phyloP scores from a whole-genome alignment of 805 yeast species.

The Peterozyma xylosa region DNA sequence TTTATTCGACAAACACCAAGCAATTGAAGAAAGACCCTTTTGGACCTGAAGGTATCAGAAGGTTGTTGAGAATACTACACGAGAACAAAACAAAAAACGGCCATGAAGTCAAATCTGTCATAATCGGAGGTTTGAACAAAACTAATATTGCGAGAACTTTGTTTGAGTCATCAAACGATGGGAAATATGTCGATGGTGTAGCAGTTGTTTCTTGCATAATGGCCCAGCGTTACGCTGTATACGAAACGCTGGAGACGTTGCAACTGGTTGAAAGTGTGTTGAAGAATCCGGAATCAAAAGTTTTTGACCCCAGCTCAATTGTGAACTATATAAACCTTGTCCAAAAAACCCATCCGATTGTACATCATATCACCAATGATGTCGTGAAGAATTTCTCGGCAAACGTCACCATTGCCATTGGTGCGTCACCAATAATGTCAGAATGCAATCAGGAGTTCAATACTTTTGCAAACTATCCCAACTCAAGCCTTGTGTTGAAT shows the following conservation, averaged over 20 bases:
- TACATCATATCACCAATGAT: conserved; percentile 81
- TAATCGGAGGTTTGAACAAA: conserved; percentile 74
- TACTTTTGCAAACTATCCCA: conserved; percentile 53
- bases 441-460: conserved; percentile 60
- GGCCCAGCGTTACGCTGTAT: conserved; percentile 48
- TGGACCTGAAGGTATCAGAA: conserved; percentile 63
- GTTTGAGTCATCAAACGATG: conserved; percentile 37
- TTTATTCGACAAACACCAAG: conserved; percentile 71
- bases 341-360: conserved; percentile 41
- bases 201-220: conserved; percentile 86
- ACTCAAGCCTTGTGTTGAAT: conserved; percentile 55
- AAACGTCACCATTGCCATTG: conserved; percentile 74
- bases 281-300: conserved; percentile 21
- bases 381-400: conserved; percentile 91
- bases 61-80: conserved; percentile 40
- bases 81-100: conserved; percentile 13
- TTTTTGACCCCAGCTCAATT: conserved; percentile 18
- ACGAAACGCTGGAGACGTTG: conserved; percentile 36
- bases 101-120: conserved; percentile 49
- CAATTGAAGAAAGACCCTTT: conserved; percentile 45
- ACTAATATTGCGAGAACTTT: conserved; percentile 53
- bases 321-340: conserved; percentile 15
- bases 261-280: conserved; percentile 12
- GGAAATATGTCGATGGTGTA: conserved; percentile 60
- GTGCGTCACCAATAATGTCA: conserved; percentile 88